Percentiles rank a stretch among this genome's conserved stretches.
phyloP scores from a whole-genome alignment of 192 early-diverging fungal species.

The Coemansia sp. region DNA sequence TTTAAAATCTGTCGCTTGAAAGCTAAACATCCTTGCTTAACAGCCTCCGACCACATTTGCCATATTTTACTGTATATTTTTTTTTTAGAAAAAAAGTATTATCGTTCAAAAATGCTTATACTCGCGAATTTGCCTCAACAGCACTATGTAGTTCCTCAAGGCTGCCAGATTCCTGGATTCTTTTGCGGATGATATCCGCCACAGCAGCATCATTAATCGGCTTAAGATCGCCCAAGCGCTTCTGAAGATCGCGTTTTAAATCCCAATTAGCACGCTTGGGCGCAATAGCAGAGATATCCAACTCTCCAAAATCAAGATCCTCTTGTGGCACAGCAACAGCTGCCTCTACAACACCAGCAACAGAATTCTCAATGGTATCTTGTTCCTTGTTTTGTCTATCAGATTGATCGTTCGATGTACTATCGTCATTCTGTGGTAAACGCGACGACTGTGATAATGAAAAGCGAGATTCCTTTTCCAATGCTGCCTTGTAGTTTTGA shows the following conservation, averaged over 20 bases:
- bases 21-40: no score
- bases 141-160: constrained; percentile 17
- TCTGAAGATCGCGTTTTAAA: constrained; percentile 82
- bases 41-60: no score
- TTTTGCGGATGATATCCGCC: constrained; percentile 73
- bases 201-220: constrained; percentile 68
- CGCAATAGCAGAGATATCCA: constrained; percentile 77
- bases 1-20: not conserved
- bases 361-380: constrained; percentile 11
- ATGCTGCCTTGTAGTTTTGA: not conserved
- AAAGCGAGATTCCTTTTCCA: constrained; percentile 1
- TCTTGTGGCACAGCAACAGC: constrained; percentile 15
- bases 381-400: not conserved
- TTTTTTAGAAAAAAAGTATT: no score
- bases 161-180: constrained; percentile 23
- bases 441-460: not conserved
- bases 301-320: constrained; percentile 2
- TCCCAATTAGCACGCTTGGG: constrained; percentile 91
- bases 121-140: constrained; percentile 17
- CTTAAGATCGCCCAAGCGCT: constrained; percentile 70
- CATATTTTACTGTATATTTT: no score
- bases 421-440: not conserved
- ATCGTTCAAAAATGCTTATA: not conserved
- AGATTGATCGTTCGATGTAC: no score
- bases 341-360: constrained; percentile 18